Conservation (phyloP, 306 rosid species). For the Cyclanthera cordifolia region DNA sequence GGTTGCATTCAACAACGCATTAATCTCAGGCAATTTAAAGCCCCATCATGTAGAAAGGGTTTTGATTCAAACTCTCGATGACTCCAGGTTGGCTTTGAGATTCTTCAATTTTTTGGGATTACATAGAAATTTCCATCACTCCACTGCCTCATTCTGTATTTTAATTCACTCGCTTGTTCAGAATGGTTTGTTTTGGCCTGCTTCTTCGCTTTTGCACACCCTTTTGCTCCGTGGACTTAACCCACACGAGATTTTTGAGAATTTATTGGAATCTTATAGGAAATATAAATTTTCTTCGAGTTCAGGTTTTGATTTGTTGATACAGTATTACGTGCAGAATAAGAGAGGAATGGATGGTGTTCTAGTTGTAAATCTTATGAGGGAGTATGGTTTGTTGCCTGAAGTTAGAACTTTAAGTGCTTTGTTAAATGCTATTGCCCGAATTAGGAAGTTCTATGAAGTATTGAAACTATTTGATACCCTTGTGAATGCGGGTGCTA, state of each 20-base stretch:
- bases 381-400: slow-evolving; percentile 37
- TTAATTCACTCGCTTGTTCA: slow-evolving; percentile 60
- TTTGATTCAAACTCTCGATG: slow-evolving; percentile 37
- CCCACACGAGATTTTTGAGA: slow-evolving; percentile 38
- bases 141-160: slow-evolving; percentile 60
- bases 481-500: slow-evolving; percentile 44
- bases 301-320: slow-evolving; percentile 67
- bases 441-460: slow-evolving; percentile 39
- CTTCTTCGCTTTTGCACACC: slow-evolving; percentile 65
- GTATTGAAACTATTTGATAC: slow-evolving; percentile 59
- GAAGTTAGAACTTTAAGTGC: slow-evolving; percentile 74
- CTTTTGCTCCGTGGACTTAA: slow-evolving; percentile 50
- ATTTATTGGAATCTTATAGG: slow-evolving; percentile 29
- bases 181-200: slow-evolving; percentile 55
- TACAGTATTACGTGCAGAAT: slow-evolving; percentile 47
- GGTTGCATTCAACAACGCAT: slow-evolving; percentile 38
- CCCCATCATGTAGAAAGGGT: slow-evolving; percentile 60
- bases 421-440: slow-evolving; percentile 59
- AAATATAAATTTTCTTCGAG: slow-evolving; percentile 32
- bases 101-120: slow-evolving; percentile 87
- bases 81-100: slow-evolving; percentile 68
- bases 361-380: slow-evolving; percentile 45
- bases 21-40: slow-evolving; percentile 36
- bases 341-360: slow-evolving; percentile 44
- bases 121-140: slow-evolving; percentile 58